Evolutionary conservation across 2,329 filamentous ascomycete species (phyloP), one percentile per base, ranked within the genome.

Genomic region (Scytalidium sp.): DNA sequence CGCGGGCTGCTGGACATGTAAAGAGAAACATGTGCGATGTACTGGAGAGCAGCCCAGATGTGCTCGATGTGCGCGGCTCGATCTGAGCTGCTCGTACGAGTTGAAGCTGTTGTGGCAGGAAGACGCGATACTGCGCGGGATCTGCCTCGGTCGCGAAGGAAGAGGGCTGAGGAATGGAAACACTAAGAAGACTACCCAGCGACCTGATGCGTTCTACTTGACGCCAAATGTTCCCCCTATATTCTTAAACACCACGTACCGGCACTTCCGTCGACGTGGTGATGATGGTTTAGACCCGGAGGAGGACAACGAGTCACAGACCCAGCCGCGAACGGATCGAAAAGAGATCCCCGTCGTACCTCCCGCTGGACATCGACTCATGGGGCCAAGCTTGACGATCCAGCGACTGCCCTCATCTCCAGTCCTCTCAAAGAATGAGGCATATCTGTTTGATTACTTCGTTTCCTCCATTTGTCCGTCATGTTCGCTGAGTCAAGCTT

Each of bases 401-500:
- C n/a, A n/a, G n/a, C n/a, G n/a, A n/a, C n/a, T 19, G 3, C 25
- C 42, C 25, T 17, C 25, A 13, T 13, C 25, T 29, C 13, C 13
- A 29, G 13, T 13, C 13, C 25, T 29, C 13, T 13, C 25, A 7
- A 7, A 7, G 13, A 7, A 13, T 11, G 45, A 46, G n/a, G 45
- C 19, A 8, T 39, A 46, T 25, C 20, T 46, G 21, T 46, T 46
- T 32, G 23, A 19, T 15, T 46, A 46, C 22, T 46, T 46, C 17
- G 32, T 46, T 17, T 39, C 27, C 9, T 19, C 32, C 15, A 40
- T 46, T 15, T 23, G 27, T n/a, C 45, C 45, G 7, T 39, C 19
- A 17, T 46, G 45, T 32, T 46, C 45, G 3, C 32, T 46, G 7
- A 46, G 45, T 20, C 13, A 25, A 15, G 39, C 45, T 3, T 29